These are phyloP conservation scores for Aureobasidium vineae DNA, from an alignment of 2,329 filamentous ascomycete species.

Conservation along the genomic window DNA sequence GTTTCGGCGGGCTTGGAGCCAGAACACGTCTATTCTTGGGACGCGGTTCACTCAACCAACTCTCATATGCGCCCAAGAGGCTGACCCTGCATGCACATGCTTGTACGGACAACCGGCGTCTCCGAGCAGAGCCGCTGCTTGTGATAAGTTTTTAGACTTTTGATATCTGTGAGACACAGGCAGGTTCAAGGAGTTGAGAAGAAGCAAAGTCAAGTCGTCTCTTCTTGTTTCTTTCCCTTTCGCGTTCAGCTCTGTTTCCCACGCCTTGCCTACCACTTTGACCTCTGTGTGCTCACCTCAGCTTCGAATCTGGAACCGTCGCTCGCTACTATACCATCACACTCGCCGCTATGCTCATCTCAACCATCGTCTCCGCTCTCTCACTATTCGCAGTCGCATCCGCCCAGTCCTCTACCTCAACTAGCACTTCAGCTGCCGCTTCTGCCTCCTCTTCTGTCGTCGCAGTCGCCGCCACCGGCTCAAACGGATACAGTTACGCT, in stretches of 20 bases:
- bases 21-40: constrained; percentile 11
- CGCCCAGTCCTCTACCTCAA: constrained; percentile 31
- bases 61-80: not conserved
- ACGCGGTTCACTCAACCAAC: constrained; percentile 7
- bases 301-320: not conserved
- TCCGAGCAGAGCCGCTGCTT: constrained; percentile 7
- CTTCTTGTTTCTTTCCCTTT: not conserved
- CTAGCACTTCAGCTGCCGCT: constrained; percentile 35
- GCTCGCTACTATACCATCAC: not conserved
- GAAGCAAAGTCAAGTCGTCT: constrained; percentile 2
- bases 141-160: constrained; percentile 18
- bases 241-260: not conserved
- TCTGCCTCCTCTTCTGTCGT: constrained; percentile 30
- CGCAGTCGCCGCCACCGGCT: constrained; percentile 21
- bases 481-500: constrained; percentile 49
- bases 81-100: constrained; percentile 10
- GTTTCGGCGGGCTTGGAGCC: not conserved
- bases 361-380: constrained; percentile 23
- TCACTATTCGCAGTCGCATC: constrained; percentile 28
- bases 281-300: not conserved
- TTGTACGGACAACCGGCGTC: not conserved
- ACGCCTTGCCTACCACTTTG: not conserved
- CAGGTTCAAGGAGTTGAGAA: not conserved
- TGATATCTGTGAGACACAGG: constrained; percentile 1
- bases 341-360: constrained; percentile 2